Base-by-base conservation (phyloP, 495 filamentous ascomycete genomes). In the Podospora bellae-mahoneyi region DNA sequence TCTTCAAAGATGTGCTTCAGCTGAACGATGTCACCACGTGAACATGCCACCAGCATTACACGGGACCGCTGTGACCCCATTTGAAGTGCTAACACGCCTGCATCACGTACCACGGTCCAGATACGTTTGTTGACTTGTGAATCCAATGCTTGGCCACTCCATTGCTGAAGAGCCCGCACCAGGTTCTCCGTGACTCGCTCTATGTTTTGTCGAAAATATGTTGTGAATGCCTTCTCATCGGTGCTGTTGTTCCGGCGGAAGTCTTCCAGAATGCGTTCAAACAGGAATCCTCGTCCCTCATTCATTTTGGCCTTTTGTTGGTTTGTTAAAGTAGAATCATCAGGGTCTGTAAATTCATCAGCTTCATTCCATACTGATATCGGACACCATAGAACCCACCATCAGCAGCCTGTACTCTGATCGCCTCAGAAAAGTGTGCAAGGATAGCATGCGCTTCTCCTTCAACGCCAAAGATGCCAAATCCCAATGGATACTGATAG, bases 1-100 rank as follows among this genome's bases (percentile, higher is more conserved):
- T 58, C 55, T 13, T 19, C 55, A 58, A 58, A 58, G 2, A 20
- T 58, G 55, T 26, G n/a, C 55, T 58, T 19, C 5, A 58, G 23
- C 55, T 19, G 55, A 58, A 26, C 55, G 18, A 20, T 58, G n/a
- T 58, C 55, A n/a, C 55, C 55, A 5, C n/a, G 55, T 18, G n/a
- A 6, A 58, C 55, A 58, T 5, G n/a, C 55, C 55, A 15, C 9
- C n/a, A 58, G 23, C n/a, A 20, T 7, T 10, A 58, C 55, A 20
- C 18, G 55, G n/a, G 55, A 58, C 18, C 55, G 55, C 55, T 58
- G 55, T 19, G 55, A 20, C n/a, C 55, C 55, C 55, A 58, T 58
- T 20, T 58, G n/a, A 7, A 58, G 23, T 9, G 55, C 55, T 2
- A 58, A 18, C 9, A 58, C 23, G n/a, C 55, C 55, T 19, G 55